A percentile compares a stretch with the other conserved stretches of the same genome.
Conservation (phyloP, 164 flowering plant genomes). For the Euptelea pleiosperma region DNA sequence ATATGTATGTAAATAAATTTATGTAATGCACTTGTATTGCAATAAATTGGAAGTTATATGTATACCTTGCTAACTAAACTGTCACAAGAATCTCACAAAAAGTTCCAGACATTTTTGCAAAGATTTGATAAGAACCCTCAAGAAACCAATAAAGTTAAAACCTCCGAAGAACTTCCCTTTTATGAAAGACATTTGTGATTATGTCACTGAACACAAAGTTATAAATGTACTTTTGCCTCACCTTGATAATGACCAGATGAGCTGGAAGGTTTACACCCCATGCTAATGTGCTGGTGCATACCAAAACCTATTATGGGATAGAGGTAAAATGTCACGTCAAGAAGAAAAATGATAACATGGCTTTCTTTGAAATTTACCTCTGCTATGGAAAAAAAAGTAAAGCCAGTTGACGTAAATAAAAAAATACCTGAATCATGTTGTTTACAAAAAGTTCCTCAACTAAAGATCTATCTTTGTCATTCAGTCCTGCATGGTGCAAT, state of each 20-base stretch:
- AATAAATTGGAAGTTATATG: neutral
- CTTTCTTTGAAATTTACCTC: neutral
- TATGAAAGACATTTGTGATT: neutral
- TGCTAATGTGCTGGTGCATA: conserved; percentile 95
- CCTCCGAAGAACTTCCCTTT: no score
- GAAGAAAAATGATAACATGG: neutral
- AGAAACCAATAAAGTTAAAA: no score
- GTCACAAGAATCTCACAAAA: neutral
- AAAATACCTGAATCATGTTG: conserved; percentile 83
- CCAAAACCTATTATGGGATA: conserved; percentile 56
- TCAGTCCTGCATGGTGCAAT: conserved; percentile 95
- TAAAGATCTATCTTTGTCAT: conserved; percentile 85
- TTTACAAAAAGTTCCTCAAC: conserved; percentile 95
- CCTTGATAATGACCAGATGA: conserved; percentile 96
- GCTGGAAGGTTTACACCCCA: conserved; percentile 99
- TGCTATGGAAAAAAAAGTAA: neutral
- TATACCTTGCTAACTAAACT: neutral
- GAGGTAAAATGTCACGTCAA: conserved; percentile 3
- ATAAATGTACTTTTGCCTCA: conserved; percentile 16
- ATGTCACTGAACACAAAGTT: neutral
- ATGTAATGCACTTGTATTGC: neutral
- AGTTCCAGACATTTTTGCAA: no score
- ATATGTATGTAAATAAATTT: neutral
- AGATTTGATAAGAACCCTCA: no score
- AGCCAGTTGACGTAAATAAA: neutral